phyloP scores from a whole-genome alignment of 2,329 filamentous ascomycete species.

The Xylaria sp. region DNA sequence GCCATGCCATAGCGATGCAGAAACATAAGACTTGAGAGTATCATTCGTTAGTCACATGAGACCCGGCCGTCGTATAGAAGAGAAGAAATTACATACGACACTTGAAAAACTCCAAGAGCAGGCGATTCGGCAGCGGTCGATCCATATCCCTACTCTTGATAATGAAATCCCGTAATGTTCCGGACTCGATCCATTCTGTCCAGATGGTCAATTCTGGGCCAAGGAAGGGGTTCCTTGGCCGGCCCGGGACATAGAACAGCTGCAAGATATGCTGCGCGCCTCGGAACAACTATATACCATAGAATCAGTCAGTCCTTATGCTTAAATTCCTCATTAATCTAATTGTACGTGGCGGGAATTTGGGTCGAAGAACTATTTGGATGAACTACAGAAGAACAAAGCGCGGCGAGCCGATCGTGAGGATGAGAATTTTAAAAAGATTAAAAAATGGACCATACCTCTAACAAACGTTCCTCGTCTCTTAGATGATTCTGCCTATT shows the following conservation, averaged over 20 bases:
- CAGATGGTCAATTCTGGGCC: neutral
- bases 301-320: neutral
- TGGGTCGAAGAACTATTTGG: neutral
- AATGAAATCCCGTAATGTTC: neutral
- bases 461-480: neutral
- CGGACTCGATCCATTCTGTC: neutral
- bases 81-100: neutral
- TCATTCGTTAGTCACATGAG: neutral
- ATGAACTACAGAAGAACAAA: neutral
- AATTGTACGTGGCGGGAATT: neutral
- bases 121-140: neutral
- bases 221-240: neutral
- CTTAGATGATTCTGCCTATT: neutral
- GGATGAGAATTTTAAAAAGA: neutral
- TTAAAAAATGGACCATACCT: neutral
- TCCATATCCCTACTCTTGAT: neutral
- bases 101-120: neutral
- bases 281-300: neutral
- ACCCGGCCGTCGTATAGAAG: neutral
- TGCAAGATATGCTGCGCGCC: neutral
- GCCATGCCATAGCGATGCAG: slow-evolving; percentile 5
- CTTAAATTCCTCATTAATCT: neutral
- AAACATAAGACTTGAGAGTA: neutral
- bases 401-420: neutral
- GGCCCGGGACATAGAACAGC: neutral